These are phyloP conservation scores for Urochloa ruziziensis DNA, from an alignment of 176 grass and related monocot genomes.

Conservation along the genomic window DNA sequence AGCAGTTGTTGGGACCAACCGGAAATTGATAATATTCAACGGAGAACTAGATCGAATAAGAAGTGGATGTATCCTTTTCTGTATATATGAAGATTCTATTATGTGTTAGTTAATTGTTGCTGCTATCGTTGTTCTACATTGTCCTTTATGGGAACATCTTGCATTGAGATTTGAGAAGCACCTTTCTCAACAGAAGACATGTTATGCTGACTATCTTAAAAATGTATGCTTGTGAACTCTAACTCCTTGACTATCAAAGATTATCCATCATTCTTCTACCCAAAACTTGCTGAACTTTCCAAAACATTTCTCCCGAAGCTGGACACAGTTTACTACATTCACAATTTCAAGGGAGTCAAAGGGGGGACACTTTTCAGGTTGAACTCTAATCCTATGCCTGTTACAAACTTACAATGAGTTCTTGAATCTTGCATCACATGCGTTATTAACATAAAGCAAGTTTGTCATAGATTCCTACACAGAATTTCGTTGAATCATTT, in stretches of 20 bases:
- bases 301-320: conserved; percentile 87
- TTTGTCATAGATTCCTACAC: not conserved
- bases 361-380: conserved; percentile 85
- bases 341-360: conserved; percentile 95
- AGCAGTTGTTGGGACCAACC: conserved; percentile 56
- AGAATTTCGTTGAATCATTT: conserved; percentile 14
- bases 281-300: conserved; percentile 73
- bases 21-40: conserved; percentile 93
- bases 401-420: not conserved
- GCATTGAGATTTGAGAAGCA: not conserved
- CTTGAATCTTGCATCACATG: not conserved
- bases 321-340: conserved; percentile 93
- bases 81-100: not conserved
- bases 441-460: not conserved
- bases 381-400: not conserved
- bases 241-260: conserved; percentile 66
- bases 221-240: conserved; percentile 5
- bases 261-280: conserved; percentile 97
- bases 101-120: not conserved
- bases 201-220: not conserved
- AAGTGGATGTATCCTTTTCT: conserved; percentile 97
- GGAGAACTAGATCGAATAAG: conserved; percentile 96
- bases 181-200: not conserved
- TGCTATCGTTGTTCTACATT: not conserved
- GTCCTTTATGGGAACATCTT: not conserved